A percentile compares a stretch with the other conserved stretches of the same genome.
Evolutionary conservation across 2,329 filamentous ascomycete genomes (phyloP).

Genomic region (Pochonia chlamydosporia): DNA sequence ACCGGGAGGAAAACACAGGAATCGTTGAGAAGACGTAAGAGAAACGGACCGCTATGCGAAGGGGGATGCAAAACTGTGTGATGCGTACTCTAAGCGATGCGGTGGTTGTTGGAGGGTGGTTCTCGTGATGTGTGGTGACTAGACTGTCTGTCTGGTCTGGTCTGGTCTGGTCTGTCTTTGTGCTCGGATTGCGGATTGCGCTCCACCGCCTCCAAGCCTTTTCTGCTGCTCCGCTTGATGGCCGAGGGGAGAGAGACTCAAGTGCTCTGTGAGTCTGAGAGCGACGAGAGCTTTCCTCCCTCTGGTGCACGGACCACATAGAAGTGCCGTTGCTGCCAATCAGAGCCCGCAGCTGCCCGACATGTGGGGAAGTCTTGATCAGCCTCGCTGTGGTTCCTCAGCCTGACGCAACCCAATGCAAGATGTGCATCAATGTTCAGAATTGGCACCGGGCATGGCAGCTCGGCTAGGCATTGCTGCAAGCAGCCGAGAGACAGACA

Average conservation of each 20-base stretch:
- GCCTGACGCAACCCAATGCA: background rate
- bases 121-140: constrained; percentile 1
- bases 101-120: constrained; percentile 1
- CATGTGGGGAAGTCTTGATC: background rate
- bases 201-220: constrained; percentile 6
- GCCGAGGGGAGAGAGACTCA: background rate
- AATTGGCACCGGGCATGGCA: background rate
- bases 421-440: background rate
- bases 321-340: background rate
- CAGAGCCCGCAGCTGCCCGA: background rate
- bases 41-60: constrained; percentile 3
- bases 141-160: too few species aligned
- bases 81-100: constrained; percentile 2
- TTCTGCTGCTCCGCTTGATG: background rate
- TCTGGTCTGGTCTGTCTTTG: background rate
- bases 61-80: background rate
- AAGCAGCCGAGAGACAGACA: background rate
- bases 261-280: too few species aligned
- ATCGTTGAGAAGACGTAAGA: background rate
- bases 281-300: background rate
- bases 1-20: background rate
- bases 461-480: background rate
- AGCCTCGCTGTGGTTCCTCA: background rate
- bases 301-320: background rate
- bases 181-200: background rate